Conservation (phyloP, 2,329 filamentous ascomycete genomes). For the Talaromyces sp. region DNA sequence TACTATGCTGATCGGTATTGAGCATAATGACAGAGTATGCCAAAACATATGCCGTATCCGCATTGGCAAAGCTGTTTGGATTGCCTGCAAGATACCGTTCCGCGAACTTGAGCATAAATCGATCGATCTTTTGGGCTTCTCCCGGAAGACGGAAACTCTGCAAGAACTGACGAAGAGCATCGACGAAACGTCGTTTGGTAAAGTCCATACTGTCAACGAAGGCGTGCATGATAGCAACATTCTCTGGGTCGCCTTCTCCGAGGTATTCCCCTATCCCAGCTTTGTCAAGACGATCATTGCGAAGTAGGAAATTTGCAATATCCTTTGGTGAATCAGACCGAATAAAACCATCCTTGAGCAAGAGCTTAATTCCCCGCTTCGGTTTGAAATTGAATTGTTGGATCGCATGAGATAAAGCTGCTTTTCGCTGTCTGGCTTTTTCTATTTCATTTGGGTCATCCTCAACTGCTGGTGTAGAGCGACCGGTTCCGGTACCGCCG, state of each 20-base stretch:
- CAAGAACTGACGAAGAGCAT: slow-evolving; percentile 83
- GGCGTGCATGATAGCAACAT: slow-evolving; percentile 96
- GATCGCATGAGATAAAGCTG: slow-evolving; percentile 82
- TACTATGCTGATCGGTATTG: slow-evolving; percentile 93
- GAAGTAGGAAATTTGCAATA: slow-evolving; percentile 77
- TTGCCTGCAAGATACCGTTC: slow-evolving; percentile 94
- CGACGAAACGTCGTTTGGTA: slow-evolving; percentile 83
- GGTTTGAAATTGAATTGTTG: slow-evolving; percentile 97
- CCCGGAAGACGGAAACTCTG: slow-evolving; percentile 93
- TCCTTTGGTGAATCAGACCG: slow-evolving; percentile 71
- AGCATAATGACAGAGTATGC: slow-evolving; percentile 95
- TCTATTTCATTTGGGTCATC: slow-evolving; percentile 95
- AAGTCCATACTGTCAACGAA: slow-evolving; percentile 98
- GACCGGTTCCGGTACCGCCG: slow-evolving; percentile 55
- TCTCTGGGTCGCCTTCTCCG: slow-evolving; percentile 86
- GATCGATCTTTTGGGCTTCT: slow-evolving; percentile 98
- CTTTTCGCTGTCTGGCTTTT: slow-evolving; percentile 90
- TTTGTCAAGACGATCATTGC: slow-evolving; percentile 84
- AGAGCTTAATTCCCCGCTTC: slow-evolving; percentile 81
- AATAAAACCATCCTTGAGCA: slow-evolving; percentile 85
- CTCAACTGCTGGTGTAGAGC: slow-evolving; percentile 67
- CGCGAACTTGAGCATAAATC: slow-evolving; percentile 98
- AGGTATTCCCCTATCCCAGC: slow-evolving; percentile 89
- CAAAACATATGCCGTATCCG: slow-evolving; percentile 93
- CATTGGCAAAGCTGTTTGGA: slow-evolving; percentile 95